phyloP scores from a whole-genome alignment of 2,329 filamentous ascomycete species.

The Cladophialophora carrionii region DNA sequence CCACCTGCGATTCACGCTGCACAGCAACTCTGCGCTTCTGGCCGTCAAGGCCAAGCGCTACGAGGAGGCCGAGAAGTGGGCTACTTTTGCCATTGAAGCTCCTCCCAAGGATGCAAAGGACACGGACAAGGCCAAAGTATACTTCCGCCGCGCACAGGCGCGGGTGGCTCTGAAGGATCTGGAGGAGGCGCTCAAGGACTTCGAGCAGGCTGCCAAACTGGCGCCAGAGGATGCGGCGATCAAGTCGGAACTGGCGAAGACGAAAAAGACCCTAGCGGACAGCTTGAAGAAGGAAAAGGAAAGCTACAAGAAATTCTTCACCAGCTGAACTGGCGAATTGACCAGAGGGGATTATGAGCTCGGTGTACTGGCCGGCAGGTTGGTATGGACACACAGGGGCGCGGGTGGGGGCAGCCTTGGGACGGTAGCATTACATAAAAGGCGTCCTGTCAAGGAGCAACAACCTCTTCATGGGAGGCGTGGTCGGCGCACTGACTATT shows the following conservation, averaged over 20 bases:
- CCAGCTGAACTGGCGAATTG: conserved; percentile 11
- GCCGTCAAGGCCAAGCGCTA: conserved; percentile 77
- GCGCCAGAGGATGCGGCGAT: conserved; percentile 76
- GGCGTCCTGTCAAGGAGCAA: neutral
- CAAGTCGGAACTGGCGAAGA: conserved; percentile 70
- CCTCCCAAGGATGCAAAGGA: conserved; percentile 64
- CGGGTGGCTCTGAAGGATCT: conserved; percentile 78
- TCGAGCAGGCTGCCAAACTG: conserved; percentile 74
- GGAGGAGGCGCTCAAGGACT: conserved; percentile 74
- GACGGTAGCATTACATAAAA: neutral
- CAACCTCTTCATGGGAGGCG: neutral
- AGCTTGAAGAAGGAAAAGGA: conserved; percentile 87
- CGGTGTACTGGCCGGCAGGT: neutral
- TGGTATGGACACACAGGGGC: neutral
- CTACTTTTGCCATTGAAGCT: conserved; percentile 72
- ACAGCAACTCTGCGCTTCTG: conserved; percentile 86
- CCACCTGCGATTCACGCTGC: conserved; percentile 77
- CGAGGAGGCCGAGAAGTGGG: conserved; percentile 70
- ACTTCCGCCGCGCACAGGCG: conserved; percentile 82
- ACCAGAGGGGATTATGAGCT: neutral
- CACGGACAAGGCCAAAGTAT: conserved; percentile 83
- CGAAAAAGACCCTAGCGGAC: conserved; percentile 75
- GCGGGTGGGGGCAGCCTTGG: neutral
- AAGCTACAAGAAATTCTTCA: conserved; percentile 88
- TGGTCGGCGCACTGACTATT: neutral